phyloP scores from a whole-genome alignment of 192 early-diverging fungal genomes.

The Coemansia sp. region DNA sequence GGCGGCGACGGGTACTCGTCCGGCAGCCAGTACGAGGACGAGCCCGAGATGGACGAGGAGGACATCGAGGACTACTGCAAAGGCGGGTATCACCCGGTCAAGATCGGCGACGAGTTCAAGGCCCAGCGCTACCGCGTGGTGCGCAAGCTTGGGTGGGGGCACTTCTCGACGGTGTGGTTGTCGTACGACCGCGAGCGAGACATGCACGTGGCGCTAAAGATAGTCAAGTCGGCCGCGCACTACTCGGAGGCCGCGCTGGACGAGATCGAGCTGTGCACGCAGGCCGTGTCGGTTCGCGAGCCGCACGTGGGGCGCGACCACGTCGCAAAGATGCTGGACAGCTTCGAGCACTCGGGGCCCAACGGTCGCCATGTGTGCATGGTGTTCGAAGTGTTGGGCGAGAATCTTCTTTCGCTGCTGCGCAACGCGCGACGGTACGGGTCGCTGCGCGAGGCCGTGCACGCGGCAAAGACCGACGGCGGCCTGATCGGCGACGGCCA shows the following conservation, averaged over 20 bases:
- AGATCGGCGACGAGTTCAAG: slow-evolving; percentile 80
- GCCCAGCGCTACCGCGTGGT: slow-evolving; percentile 80
- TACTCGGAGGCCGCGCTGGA: slow-evolving; percentile 96
- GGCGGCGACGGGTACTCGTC: slow-evolving; percentile 15
- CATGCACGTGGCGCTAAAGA: slow-evolving; percentile 91
- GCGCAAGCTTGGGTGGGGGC: slow-evolving; percentile 97
- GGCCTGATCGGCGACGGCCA: slow-evolving; percentile 21
- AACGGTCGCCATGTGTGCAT: slow-evolving; percentile 94
- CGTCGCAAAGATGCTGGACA: slow-evolving; percentile 89
- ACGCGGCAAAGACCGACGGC: slow-evolving; percentile 23
- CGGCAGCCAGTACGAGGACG: slow-evolving; percentile 51
- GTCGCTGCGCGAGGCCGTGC: slow-evolving; percentile 32
- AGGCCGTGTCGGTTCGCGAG: slow-evolving; percentile 60
- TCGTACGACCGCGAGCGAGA: slow-evolving; percentile 72
- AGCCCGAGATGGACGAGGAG: slow-evolving; percentile 77
- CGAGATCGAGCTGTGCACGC: slow-evolving; percentile 92
- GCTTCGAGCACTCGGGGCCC: slow-evolving; percentile 86
- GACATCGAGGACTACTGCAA: slow-evolving; percentile 88
- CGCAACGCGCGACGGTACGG: slow-evolving; percentile 57
- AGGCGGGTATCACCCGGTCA: slow-evolving; percentile 93
- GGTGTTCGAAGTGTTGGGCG: slow-evolving; percentile 97
- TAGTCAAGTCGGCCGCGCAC: slow-evolving; percentile 93
- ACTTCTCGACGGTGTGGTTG: slow-evolving; percentile 98
- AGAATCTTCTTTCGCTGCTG: slow-evolving; percentile 90
- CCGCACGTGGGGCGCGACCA: slow-evolving; percentile 50